These are phyloP conservation scores for Parietaria judaica DNA, from an alignment of 306 rosid genomes.

Conservation along the genomic window DNA sequence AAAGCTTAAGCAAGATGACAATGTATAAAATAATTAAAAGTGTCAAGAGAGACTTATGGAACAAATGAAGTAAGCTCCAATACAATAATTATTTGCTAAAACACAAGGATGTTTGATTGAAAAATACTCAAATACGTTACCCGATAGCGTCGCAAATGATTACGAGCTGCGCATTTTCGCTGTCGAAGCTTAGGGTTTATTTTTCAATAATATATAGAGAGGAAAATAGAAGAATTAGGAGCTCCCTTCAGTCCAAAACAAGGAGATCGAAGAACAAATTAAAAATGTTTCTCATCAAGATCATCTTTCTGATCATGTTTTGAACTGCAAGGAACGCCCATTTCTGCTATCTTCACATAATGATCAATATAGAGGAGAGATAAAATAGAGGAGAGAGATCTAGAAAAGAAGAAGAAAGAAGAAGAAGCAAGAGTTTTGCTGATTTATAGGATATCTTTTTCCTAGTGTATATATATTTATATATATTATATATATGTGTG, in stretches of 20 bases:
- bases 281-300: background rate
- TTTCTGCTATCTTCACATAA: conserved; percentile 48
- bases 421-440: background rate
- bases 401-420: background rate
- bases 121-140: background rate
- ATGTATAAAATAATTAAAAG: background rate
- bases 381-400: background rate
- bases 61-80: too few species aligned
- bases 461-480: background rate
- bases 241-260: conserved; percentile 80
- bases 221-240: conserved; percentile 56
- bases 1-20: background rate
- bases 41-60: background rate
- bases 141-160: background rate
- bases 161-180: background rate
- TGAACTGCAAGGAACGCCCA: conserved; percentile 56
- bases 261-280: conserved; percentile 22
- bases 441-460: conserved; percentile 9
- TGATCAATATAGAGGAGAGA: conserved; percentile 2
- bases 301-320: conserved; percentile 17
- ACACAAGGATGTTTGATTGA: too few species aligned
- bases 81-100: background rate
- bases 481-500: too few species aligned
- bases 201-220: background rate
- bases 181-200: conserved; percentile 5